Evolutionary conservation across 2,329 filamentous ascomycete genomes (phyloP).

Genomic region (Colletotrichum cuscutae): DNA sequence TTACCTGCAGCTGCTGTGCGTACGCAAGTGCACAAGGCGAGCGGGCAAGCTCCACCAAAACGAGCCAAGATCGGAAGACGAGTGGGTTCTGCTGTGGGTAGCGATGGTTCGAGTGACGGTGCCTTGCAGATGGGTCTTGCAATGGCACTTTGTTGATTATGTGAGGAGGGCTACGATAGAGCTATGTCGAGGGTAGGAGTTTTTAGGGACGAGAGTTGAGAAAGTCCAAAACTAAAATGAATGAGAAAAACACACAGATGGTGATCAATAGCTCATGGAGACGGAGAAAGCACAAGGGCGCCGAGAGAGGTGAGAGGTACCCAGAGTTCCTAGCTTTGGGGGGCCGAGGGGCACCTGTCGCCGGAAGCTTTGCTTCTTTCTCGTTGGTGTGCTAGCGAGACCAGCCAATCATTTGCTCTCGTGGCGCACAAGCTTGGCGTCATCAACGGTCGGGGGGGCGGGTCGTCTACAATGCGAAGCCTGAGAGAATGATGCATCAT

Average conservation of each 20-base stretch:
- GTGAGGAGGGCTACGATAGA: neutral
- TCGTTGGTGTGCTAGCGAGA: neutral
- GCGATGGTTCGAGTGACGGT: constrained; percentile 18
- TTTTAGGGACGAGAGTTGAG: neutral
- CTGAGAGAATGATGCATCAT: constrained; percentile 25
- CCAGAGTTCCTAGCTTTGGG: neutral
- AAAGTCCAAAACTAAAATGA: neutral
- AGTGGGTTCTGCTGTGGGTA: constrained; percentile 13
- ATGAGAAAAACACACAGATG: neutral
- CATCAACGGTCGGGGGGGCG: constrained; percentile 29
- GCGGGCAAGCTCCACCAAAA: constrained; percentile 29
- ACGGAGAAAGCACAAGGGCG: neutral
- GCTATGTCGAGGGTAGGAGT: neutral
- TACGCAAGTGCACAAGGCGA: constrained; percentile 24
- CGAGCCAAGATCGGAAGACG: constrained; percentile 30
- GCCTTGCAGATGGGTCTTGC: neutral
- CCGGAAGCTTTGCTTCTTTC: constrained; percentile 26
- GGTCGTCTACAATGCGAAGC: neutral
- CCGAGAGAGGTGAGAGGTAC: neutral
- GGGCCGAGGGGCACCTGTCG: neutral
- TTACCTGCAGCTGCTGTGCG: constrained; percentile 34
- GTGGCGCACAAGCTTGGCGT: constrained; percentile 29
- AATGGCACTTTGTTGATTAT: too few relatives aligned
- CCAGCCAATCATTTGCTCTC: constrained; percentile 9
- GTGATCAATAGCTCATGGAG: neutral